These are phyloP conservation scores for Boletellus ananas DNA, from an alignment of 768 basidiomycete genomes.

Conservation along the genomic window DNA sequence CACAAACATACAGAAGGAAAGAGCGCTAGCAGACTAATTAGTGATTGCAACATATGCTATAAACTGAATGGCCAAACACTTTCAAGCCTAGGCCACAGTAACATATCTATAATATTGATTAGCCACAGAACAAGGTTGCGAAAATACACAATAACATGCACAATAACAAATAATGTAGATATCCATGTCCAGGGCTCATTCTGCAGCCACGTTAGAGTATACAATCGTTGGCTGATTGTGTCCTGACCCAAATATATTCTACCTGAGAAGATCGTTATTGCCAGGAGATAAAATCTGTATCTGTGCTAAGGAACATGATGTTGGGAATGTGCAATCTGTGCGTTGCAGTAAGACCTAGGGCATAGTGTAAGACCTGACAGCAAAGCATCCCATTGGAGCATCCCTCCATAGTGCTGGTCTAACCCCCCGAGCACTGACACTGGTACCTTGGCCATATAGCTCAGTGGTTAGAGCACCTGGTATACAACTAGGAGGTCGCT, in stretches of 20 bases:
- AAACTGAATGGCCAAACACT: no score
- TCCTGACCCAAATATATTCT: constrained; percentile 1
- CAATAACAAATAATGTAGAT: not conserved
- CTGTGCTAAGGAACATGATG: not conserved
- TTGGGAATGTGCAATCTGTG: no score
- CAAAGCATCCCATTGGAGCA: no score
- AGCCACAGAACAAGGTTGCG: not conserved
- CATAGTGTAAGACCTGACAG: no score
- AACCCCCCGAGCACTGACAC: no score
- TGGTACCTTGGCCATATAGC: no score
- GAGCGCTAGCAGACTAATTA: not conserved
- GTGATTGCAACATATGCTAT: not conserved
- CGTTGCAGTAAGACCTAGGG: no score
- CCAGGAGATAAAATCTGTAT: not conserved
- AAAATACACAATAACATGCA: not conserved
- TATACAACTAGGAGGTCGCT: no score
- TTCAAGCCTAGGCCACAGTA: not conserved
- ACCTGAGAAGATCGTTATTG: not conserved
- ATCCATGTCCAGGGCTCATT: not conserved
- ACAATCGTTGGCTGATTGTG: not conserved
- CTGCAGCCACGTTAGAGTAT: not conserved
- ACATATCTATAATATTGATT: not conserved
- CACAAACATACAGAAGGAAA: not conserved
- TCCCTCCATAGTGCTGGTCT: no score
- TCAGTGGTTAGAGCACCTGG: no score